Base-by-base conservation (phyloP, 2,329 filamentous ascomycete species). In the Fusarium sp. region DNA sequence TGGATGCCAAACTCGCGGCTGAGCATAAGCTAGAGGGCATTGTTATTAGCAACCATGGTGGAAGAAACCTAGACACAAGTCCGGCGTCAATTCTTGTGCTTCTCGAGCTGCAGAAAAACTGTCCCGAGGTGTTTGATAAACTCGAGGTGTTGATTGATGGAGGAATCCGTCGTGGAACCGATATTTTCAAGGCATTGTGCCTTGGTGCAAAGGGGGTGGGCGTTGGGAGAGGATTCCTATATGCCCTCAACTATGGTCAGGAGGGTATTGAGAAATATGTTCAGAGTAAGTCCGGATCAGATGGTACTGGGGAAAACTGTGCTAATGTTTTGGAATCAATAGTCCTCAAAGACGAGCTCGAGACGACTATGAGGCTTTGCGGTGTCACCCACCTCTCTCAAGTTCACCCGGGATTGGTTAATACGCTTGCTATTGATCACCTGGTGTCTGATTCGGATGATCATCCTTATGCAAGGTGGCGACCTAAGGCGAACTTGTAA, bases 341-440 rank as follows among this genome's bases (percentile, higher is more conserved):
- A 73, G 76, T 79, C 16, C 72, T 90, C 16, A 84, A 84, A 62
- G 91, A 93, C 68, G 91, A 93, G 79, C 80, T 93, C 6, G 88
- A 91, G 74, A 92, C 89, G 2, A 90, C 90, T 3, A 93, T 93
- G 91, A 87, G 88, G 30, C 86, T 92, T 9, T 72, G 70, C 25
- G 67, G 70, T 3, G 63, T 72, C 43, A 67, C 52, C 11, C 45
- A 64, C 27, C 32, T 72, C 13, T 35, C 27, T 41, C 43, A 65
- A 20, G 62, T 41, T 20, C 50, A 65, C 27, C 62, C 62, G 6
- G 52, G 62, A 20, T 18, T 65, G 37, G 30, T 58, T 35, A 65
- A 65, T 37, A 58, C 23, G 9, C 34, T 18, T 32, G 61, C 50
- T 25, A 25, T 64, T 18, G 61, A 64, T 48, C 58, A 61, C 11